Conservation (phyloP, 495 filamentous ascomycete species). For the Penicillium angulare region DNA sequence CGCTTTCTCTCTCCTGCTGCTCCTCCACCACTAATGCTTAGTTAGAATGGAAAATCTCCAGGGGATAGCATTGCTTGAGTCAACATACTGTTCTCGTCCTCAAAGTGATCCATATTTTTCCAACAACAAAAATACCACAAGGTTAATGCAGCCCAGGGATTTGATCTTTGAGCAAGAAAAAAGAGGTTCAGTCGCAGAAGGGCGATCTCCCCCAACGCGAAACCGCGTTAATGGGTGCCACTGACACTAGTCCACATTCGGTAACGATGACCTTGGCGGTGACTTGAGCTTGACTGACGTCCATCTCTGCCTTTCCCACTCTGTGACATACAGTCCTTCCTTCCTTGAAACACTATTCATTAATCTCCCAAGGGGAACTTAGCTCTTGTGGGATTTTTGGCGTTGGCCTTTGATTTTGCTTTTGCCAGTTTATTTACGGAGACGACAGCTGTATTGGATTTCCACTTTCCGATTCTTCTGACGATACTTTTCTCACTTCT, state of each 20-base stretch:
- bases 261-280: conserved; percentile 22
- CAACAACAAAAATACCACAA: no score
- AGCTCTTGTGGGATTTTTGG: not conserved
- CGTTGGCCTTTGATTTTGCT: not conserved
- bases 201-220: conserved; percentile 21
- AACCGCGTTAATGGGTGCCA: conserved; percentile 40
- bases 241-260: conserved; percentile 23
- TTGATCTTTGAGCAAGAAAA: not conserved
- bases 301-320: conserved; percentile 7
- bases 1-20: conserved; percentile 65
- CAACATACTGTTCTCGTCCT: conserved; percentile 32
- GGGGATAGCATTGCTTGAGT: not conserved
- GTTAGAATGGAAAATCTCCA: conserved; percentile 14
- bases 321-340: not conserved
- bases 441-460: not conserved
- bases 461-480: no score
- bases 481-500: no score
- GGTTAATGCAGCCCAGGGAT: not conserved
- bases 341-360: not conserved
- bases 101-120: conserved; percentile 42
- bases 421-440: not conserved
- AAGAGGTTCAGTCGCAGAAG: conserved; percentile 3
- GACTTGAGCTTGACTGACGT: conserved; percentile 14
- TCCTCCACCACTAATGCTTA: conserved; percentile 42
- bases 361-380: not conserved